phyloP scores from a whole-genome alignment of 2,329 filamentous ascomycete genomes.

The Botrytis fragariae region DNA sequence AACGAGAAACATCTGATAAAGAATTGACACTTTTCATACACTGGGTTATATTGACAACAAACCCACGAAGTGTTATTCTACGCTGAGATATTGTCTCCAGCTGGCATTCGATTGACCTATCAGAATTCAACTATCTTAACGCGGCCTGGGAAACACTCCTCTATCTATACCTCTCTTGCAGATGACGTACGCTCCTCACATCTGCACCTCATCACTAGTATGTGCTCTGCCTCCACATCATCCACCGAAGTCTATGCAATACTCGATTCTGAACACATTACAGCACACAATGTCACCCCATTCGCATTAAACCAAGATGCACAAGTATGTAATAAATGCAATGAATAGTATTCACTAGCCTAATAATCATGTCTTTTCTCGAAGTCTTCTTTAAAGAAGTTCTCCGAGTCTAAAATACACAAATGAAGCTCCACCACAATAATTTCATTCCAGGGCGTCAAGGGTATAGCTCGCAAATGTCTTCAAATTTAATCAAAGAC shows the following conservation, averaged over 20 bases:
- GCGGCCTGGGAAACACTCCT: background rate
- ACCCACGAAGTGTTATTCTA: background rate
- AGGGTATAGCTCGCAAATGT: slow-evolving; percentile 9
- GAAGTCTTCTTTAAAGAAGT: background rate
- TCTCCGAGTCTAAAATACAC: slow-evolving; percentile 5
- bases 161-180: background rate
- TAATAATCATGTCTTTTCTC: slow-evolving; percentile 6
- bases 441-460: slow-evolving; percentile 6
- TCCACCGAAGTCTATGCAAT: background rate
- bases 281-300: background rate
- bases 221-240: background rate
- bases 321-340: background rate
- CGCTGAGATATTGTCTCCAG: background rate
- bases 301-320: background rate
- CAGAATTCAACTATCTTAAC: background rate
- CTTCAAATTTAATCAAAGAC: slow-evolving; percentile 13
- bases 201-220: background rate
- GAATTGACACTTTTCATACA: background rate
- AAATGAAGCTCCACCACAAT: slow-evolving; percentile 7
- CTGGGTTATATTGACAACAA: background rate
- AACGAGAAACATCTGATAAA: background rate
- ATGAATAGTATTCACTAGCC: slow-evolving; percentile 13
- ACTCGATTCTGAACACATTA: background rate
- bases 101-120: background rate
- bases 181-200: too few species aligned